phyloP scores from a whole-genome alignment of 257 asterid species.

The Capsicum pubescens region DNA sequence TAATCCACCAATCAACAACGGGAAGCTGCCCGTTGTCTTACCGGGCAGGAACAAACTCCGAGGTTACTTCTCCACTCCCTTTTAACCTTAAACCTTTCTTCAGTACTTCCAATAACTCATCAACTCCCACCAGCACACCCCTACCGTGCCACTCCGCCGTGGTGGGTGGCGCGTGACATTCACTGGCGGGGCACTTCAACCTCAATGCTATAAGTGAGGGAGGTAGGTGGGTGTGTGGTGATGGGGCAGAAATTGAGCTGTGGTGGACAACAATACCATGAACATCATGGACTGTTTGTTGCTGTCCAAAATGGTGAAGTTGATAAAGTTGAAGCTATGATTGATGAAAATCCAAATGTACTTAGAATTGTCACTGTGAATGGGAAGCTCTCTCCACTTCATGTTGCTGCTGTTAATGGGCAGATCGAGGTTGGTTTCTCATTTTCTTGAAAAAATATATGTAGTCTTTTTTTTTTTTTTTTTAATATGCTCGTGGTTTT shows the following conservation, averaged over 20 bases:
- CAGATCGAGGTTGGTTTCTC: slow-evolving; percentile 63
- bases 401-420: slow-evolving; percentile 75
- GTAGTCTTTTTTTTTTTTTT: not conserved
- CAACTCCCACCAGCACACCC: slow-evolving; percentile 36
- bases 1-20: slow-evolving; percentile 32
- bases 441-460: slow-evolving; percentile 4
- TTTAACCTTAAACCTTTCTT: slow-evolving; percentile 32
- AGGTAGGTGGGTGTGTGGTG: not conserved
- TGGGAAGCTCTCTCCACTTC: slow-evolving; percentile 64
- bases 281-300: slow-evolving; percentile 50
- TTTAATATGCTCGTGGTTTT: not conserved
- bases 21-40: slow-evolving; percentile 48
- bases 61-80: slow-evolving; percentile 37
- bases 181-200: slow-evolving; percentile 14
- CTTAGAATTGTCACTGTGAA: slow-evolving; percentile 43
- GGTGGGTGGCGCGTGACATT: slow-evolving; percentile 66
- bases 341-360: slow-evolving; percentile 56
- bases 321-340: slow-evolving; percentile 58
- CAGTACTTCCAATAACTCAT: slow-evolving; percentile 34
- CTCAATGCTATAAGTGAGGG: slow-evolving; percentile 19
- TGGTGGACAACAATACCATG: slow-evolving; percentile 52
- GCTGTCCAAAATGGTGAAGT: slow-evolving; percentile 79
- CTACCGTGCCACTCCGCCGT: slow-evolving; percentile 46
- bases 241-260: slow-evolving; percentile 86
- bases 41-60: slow-evolving; percentile 63